Evolutionary conservation across 257 asterid species (phyloP), one percentile per base, ranked within the genome.

Genomic region (Solanum rostratum): DNA sequence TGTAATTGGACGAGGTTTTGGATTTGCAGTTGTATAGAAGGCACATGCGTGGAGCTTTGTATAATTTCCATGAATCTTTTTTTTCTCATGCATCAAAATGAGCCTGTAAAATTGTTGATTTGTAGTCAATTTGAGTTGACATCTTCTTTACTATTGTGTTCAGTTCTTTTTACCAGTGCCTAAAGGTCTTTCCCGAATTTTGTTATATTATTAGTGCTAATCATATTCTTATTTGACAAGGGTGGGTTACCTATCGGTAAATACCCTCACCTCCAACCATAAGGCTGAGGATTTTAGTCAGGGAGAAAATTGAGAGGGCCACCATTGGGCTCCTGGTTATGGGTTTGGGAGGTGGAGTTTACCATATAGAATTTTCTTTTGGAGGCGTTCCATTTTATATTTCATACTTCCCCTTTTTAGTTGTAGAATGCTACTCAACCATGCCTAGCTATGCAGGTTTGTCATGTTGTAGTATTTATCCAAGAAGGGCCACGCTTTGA

Each of bases 401-500:
- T 50, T 50, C 63, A 27, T 78, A 78, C 82, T 16, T 50, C 27
- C 60, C 45, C 63, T 78, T 49, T 45, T 78, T 78, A 78, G 50
- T 78, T 19, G 39, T 49, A 78, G 82, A 78, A 59, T 78, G 82
- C 46, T 29, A 16, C 90, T 87, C 89, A 88, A 91, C 88, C 87
- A 53, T 86, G 84, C 90, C 91, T 93, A 93, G 97, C 90, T 85
- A 82, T 92, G 94, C 98, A 97, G 99, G 98, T 95, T 87, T 95
- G 98, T 90, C 99, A 97, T 89, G 85, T 95, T 39, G 65, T 97
- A 79, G 69, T 97, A 80, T 90, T 93, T 82, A 84, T 95, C 84
- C 97, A 95, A 88, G 99, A 95, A 88, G 99, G 98, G 66, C 92
- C 98, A 81, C 94, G 87, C 70, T 95, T 97, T 74, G 97, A 97